These are phyloP conservation scores for Panus rudis DNA, from an alignment of 768 basidiomycete species.

Conservation along the genomic window DNA sequence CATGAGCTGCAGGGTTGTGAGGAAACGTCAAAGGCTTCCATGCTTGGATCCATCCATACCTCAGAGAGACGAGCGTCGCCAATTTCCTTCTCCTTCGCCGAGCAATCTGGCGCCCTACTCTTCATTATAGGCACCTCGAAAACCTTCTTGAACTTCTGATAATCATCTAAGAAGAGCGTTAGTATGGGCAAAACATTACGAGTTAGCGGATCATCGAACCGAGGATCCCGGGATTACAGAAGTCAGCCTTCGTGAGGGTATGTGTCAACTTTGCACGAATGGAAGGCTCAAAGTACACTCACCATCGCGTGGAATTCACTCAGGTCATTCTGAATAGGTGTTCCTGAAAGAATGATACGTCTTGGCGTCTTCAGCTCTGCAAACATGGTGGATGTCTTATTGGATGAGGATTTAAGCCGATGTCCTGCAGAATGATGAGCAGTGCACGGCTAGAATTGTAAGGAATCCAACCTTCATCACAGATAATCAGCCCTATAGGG, in stretches of 20 bases:
- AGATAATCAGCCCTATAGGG: conserved; percentile 87
- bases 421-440: conserved; percentile 48
- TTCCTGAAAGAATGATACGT: conserved; percentile 88
- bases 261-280: not conserved
- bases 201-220: conserved; percentile 34
- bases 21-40: not conserved
- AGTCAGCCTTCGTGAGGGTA: conserved; percentile 58
- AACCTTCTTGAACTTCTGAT: conserved; percentile 65
- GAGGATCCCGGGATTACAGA: conserved; percentile 89
- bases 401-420: conserved; percentile 84
- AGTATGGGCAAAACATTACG: conserved; percentile 1
- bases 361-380: conserved; percentile 66
- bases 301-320: conserved; percentile 97
- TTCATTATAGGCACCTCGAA: conserved; percentile 87
- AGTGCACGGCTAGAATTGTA: not conserved
- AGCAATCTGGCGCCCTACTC: conserved; percentile 73
- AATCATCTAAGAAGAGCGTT: conserved; percentile 67
- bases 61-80: conserved; percentile 76
- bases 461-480: conserved; percentile 73
- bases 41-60: conserved; percentile 45
- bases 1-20: conserved; percentile 55
- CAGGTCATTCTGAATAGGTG: conserved; percentile 95
- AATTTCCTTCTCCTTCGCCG: conserved; percentile 62
- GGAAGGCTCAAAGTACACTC: conserved; percentile 14
- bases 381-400: conserved; percentile 87